These are phyloP conservation scores for Cladosporium colombiae DNA, from an alignment of 2,329 filamentous ascomycete genomes.

Conservation along the genomic window DNA sequence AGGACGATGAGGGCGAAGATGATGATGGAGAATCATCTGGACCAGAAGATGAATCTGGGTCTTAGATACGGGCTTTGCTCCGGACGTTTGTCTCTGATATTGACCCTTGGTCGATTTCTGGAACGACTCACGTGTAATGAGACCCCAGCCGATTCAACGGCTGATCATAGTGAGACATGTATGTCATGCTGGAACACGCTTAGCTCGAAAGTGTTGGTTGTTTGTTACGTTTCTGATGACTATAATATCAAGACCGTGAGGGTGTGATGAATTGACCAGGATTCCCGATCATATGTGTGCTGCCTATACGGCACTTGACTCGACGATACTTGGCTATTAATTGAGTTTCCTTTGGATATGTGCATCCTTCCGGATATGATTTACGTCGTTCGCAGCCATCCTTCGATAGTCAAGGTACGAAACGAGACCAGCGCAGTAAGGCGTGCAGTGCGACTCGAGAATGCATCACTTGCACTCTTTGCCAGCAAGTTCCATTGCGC, in stretches of 20 bases:
- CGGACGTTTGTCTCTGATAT: background rate
- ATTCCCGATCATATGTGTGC: background rate
- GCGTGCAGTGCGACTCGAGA: background rate
- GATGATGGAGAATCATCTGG: conserved; percentile 23
- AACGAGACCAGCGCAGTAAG: background rate
- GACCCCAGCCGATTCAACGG: background rate
- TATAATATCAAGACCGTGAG: background rate
- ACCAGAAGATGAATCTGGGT: conserved; percentile 12
- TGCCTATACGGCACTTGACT: background rate
- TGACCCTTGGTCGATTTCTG: background rate
- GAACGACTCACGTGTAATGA: conserved; percentile 12
- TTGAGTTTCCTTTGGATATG: background rate
- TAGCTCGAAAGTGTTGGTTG: background rate
- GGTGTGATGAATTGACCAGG: background rate
- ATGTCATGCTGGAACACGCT: background rate
- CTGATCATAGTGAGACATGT: conserved; percentile 15
- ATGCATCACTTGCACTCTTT: background rate
- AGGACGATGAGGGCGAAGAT: conserved; percentile 25
- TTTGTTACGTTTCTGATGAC: background rate
- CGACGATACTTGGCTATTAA: background rate
- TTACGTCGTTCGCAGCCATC: background rate
- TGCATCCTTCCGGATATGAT: background rate
- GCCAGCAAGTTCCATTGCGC: background rate
- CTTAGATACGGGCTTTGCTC: background rate
- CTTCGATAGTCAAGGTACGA: background rate